Base-by-base conservation (phyloP, 2,329 filamentous ascomycete species). In the Cladophialophora bantiana region DNA sequence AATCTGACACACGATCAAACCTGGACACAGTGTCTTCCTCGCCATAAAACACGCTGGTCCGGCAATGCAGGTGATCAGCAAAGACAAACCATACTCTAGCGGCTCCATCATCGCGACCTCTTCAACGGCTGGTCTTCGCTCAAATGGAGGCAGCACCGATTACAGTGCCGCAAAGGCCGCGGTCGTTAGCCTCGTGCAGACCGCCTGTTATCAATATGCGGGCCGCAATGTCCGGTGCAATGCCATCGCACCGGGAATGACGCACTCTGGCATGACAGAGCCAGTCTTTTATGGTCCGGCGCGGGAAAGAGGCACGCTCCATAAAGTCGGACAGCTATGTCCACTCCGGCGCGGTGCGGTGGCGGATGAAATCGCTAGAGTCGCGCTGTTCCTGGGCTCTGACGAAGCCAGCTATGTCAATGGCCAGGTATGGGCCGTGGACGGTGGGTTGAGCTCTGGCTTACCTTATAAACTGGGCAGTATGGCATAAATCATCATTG, bases 351-450 rank as follows among this genome's bases (percentile, higher is more conserved):
- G 94, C 68, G 93, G 90, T 5, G 94, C 90, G 0, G 86, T 91
- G 71, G 89, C 93, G 12, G 94, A 94, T 77, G 55, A 83, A 82
- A 89, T 97, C 73, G 94, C 93, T 12, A 84, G 94, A 4, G 93
- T 94, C n/a, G 93, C 91, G 0, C 80, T 97, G 70, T 97, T 97
- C 78, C 81, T 97, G 74, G 93, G 88, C 0, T 96, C 91, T 74
- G 93, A 97, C 73, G 94, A 97, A 83, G 88, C 87, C 58, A 96
- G 92, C 77, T 97, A 97, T 83, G 93, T 97, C 31, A 97, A 96
- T 77, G 94, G 93, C 4, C 94, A 97, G 83, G 92, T 93, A 2
- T 96, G 93, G 91, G 92, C 92, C 0, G 91, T 97, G 2, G 93
- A 94, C 80, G 94, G 94, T 20, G 94, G 94, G 2, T 81, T 98